Conservation (phyloP, 306 rosid species). For the Calophaca sinica region DNA sequence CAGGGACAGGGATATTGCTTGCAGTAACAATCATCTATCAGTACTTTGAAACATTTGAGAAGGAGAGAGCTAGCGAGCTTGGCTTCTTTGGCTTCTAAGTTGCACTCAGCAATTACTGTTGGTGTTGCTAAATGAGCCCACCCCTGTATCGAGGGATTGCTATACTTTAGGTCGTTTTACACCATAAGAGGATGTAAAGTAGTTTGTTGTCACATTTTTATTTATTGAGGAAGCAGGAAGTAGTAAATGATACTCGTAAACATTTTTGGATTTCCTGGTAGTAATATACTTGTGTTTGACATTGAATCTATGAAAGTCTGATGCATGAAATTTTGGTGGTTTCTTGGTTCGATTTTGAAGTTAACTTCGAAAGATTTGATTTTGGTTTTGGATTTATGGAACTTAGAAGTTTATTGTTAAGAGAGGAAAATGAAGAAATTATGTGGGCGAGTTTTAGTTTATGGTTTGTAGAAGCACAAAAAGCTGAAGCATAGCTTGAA, state of each 20-base stretch:
- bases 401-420: no score
- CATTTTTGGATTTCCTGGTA: constrained; percentile 1
- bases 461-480: no score
- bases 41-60: constrained; percentile 88
- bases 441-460: no score
- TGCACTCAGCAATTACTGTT: constrained; percentile 19
- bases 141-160: no score
- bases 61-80: constrained; percentile 89
- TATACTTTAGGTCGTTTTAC: constrained; percentile 13
- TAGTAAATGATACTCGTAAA: constrained; percentile 1
- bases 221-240: constrained; percentile 21
- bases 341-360: no score
- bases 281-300: no score
- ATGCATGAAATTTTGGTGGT: no score
- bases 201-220: constrained; percentile 41
- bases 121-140: not conserved
- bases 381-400: no score
- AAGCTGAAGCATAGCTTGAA: no score
- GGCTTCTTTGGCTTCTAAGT: constrained; percentile 87
- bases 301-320: no score
- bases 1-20: constrained; percentile 85
- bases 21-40: constrained; percentile 94
- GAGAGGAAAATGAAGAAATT: no score
- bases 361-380: no score
- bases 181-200: constrained; percentile 46